These are phyloP conservation scores for Arthrobotrys sinensis DNA, from an alignment of 2,329 filamentous ascomycete species.

Conservation along the genomic window DNA sequence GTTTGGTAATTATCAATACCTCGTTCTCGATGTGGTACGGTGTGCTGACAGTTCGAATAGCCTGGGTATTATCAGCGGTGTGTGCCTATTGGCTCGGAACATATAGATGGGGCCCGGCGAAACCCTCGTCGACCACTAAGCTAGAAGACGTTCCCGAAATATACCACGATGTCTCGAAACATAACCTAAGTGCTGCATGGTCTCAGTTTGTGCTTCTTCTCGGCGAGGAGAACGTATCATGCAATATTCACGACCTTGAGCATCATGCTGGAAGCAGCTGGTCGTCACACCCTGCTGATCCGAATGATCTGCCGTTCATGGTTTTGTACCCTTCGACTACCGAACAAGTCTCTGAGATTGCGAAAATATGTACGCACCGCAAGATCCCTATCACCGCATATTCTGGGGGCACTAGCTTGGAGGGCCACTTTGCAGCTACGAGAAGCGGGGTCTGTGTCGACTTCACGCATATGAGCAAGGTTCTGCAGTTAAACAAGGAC, in stretches of 20 bases:
- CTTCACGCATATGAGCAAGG: conserved; percentile 86
- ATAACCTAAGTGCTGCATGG: conserved; percentile 79
- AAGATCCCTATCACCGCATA: conserved; percentile 89
- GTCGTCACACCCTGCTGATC: conserved; percentile 74
- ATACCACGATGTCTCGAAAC: conserved; percentile 74
- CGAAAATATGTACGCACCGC: conserved; percentile 87
- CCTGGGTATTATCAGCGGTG: conserved; percentile 66
- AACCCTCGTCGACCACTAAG: conserved; percentile 74
- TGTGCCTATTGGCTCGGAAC: conserved; percentile 75
- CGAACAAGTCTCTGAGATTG: conserved; percentile 86
- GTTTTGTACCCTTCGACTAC: conserved; percentile 84
- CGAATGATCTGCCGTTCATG: conserved; percentile 73
- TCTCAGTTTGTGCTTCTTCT: conserved; percentile 77
- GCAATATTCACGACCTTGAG: conserved; percentile 72
- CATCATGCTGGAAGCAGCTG: conserved; percentile 76
- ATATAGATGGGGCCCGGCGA: conserved; percentile 70
- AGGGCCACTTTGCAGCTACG: conserved; percentile 89
- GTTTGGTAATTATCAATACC: conserved; percentile 69
- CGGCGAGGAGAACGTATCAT: conserved; percentile 77
- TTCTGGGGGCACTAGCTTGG: conserved; percentile 88
- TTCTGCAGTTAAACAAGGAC: conserved; percentile 82
- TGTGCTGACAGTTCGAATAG: conserved; percentile 60
- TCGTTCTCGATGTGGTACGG: conserved; percentile 22
- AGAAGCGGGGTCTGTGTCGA: conserved; percentile 87
- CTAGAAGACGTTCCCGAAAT: conserved; percentile 72